Percentiles rank a stretch among this genome's conserved stretches.
phyloP scores from a whole-genome alignment of 2,329 filamentous ascomycete genomes.

The Plectosphaerella plurivora region DNA sequence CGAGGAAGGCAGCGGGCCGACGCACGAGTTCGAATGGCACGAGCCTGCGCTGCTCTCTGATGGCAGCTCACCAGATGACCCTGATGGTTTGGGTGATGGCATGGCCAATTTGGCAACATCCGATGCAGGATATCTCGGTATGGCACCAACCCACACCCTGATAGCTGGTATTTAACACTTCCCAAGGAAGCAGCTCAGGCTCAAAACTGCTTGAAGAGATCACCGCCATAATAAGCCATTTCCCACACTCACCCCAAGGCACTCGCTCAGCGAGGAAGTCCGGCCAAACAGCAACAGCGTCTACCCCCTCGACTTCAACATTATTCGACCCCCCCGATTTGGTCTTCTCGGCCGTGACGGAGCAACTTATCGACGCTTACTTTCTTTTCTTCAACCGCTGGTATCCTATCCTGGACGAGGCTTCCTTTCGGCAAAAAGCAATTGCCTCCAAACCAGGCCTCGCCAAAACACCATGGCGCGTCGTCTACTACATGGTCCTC shows the following conservation, averaged over 20 bases:
- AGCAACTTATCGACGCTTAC: conserved; percentile 31
- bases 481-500: conserved; percentile 25
- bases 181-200: conserved; percentile 19
- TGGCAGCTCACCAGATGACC: conserved; percentile 1
- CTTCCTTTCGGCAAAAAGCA: conserved; percentile 34
- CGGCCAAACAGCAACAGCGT: background rate
- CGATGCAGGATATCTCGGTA: conserved; percentile 19
- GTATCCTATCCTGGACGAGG: conserved; percentile 42
- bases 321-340: conserved; percentile 5
- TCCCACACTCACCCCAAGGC: no score
- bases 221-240: background rate
- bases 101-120: conserved; percentile 17
- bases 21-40: conserved; percentile 14
- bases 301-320: background rate
- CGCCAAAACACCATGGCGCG: conserved; percentile 9
- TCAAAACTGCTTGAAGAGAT: conserved; percentile 19
- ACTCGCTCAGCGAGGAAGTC: background rate
- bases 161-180: background rate
- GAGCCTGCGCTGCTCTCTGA: conserved; percentile 7
- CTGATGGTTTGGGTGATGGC: conserved; percentile 14
- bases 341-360: conserved; percentile 6
- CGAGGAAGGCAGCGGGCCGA: background rate
- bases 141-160: background rate
- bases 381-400: conserved; percentile 38
- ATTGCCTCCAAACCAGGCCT: conserved; percentile 4